phyloP scores from a whole-genome alignment of 371 early-diverging fungal species.

The Choanephora cucurbitarum region DNA sequence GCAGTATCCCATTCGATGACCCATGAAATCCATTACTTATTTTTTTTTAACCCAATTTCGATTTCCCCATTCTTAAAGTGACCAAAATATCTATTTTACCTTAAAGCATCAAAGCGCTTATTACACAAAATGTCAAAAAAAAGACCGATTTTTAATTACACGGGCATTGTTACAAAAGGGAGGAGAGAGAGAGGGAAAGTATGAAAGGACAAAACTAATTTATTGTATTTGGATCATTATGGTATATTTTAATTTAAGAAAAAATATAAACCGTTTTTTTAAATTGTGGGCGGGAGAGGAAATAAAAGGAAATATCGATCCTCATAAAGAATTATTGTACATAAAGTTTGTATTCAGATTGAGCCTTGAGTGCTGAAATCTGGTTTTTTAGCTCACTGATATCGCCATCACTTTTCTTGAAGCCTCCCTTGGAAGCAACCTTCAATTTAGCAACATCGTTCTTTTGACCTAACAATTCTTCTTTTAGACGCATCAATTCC shows the following conservation, averaged over 20 bases:
- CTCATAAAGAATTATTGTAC: conserved; percentile 16
- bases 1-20: too few species aligned
- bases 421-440: conserved; percentile 27
- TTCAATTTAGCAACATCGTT: conserved; percentile 76
- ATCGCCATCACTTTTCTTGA: conserved; percentile 35
- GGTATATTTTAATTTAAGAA: background rate
- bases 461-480: conserved; percentile 63
- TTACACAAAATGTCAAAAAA: too few species aligned
- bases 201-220: too few species aligned
- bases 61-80: too few species aligned
- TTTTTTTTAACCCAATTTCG: too few species aligned
- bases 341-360: conserved; percentile 30
- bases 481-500: conserved; percentile 59
- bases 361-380: conserved; percentile 52
- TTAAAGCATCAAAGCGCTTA: too few species aligned
- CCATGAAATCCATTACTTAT: too few species aligned
- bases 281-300: background rate
- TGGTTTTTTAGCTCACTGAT: conserved; percentile 53
- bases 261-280: background rate
- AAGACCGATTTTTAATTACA: too few species aligned
- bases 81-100: too few species aligned
- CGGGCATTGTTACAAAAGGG: too few species aligned
- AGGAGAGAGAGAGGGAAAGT: too few species aligned
- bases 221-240: background rate
- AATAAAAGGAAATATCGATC: background rate